phyloP scores from a whole-genome alignment of 2,329 filamentous ascomycete species.

The Diaporthe australafricana region DNA sequence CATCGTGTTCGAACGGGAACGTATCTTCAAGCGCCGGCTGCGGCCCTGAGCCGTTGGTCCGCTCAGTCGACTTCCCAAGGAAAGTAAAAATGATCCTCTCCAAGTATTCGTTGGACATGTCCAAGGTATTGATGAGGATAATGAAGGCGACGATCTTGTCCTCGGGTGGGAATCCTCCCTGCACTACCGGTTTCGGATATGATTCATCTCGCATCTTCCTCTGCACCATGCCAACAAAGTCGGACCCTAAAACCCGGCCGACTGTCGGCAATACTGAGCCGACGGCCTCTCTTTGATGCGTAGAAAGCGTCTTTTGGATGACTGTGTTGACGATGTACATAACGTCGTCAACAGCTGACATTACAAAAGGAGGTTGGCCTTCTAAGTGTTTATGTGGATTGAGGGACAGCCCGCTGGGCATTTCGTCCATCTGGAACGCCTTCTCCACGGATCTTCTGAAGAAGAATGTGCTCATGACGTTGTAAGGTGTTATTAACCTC shows the following conservation, averaged over 20 bases:
- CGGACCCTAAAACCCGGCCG: conserved; percentile 82
- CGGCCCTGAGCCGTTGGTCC: conserved; percentile 48
- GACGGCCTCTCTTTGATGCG: conserved; percentile 83
- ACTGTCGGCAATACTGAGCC: conserved; percentile 83
- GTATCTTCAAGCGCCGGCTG: conserved; percentile 66
- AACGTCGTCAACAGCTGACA: conserved; percentile 95
- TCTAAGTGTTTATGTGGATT: conserved; percentile 78
- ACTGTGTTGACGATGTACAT: conserved; percentile 99
- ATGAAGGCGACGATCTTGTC: conserved; percentile 90
- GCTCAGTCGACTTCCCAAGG: conserved; percentile 58
- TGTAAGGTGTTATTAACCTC: conserved; percentile 84
- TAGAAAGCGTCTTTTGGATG: conserved; percentile 86
- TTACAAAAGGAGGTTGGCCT: conserved; percentile 88
- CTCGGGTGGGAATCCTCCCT: conserved; percentile 87
- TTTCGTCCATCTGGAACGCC: conserved; percentile 95
- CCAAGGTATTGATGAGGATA: conserved; percentile 94
- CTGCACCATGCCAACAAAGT: conserved; percentile 97
- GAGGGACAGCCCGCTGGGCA: conserved; percentile 82
- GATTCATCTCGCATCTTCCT: conserved; percentile 97
- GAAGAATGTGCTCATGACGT: conserved; percentile 94
- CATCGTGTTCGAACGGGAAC: conserved; percentile 86
- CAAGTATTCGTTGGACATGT: conserved; percentile 91
- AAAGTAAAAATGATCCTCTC: conserved; percentile 83
- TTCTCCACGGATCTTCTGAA: conserved; percentile 96
- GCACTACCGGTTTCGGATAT: conserved; percentile 83